Evolutionary conservation across 2,329 filamentous ascomycete genomes (phyloP), one percentile per base, ranked within the genome.

Genomic region (Scytalidium lignicola): DNA sequence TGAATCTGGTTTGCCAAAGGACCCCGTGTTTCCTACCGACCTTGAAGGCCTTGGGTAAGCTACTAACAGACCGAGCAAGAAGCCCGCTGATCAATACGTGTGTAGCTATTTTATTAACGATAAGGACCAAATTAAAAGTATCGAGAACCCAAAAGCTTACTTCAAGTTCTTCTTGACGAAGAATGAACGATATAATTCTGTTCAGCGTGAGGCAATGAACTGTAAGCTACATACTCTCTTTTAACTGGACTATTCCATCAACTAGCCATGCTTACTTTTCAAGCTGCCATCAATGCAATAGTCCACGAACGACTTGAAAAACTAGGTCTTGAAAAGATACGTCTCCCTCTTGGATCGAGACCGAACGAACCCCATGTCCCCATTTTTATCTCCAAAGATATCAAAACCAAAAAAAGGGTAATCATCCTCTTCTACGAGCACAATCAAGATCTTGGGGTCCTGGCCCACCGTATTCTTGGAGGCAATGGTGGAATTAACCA

Each of bases 51-150:
- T 97, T 3, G 91, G 90, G 86, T 92, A 71, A 59, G 74, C 26
- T 23, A 9, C 32, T n/a, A 13, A 8, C 5, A 17, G 12, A 8
- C 15, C 5, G 15, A 37, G 8, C 10, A 37, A 17, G n/a, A 37
- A 9, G 6, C 32, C n/a, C 6, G 21, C 37, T 5, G 26, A 26
- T 29, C 20, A 22, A 43, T 37, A 5, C 41, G 41, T 46, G 19
- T n/a, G 18, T 51, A 91, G 89, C 41, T 95, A 90, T 68, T 91
- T 88, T 64, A 68, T 95, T 68, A 90, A 88, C 57, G 75, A 83
- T 0, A 67, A 82, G 0, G 88, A 92, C 57, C 82, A 92, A 60
- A 79, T 96, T 53, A 83, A 87, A 43, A 83, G 75, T 52, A 84
- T 88, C 48, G 71, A 78, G 19, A 71, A 89, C 29, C 83, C 86